These are phyloP conservation scores for Hamigera avellanea DNA, from an alignment of 495 filamentous ascomycete genomes.

Conservation along the genomic window DNA sequence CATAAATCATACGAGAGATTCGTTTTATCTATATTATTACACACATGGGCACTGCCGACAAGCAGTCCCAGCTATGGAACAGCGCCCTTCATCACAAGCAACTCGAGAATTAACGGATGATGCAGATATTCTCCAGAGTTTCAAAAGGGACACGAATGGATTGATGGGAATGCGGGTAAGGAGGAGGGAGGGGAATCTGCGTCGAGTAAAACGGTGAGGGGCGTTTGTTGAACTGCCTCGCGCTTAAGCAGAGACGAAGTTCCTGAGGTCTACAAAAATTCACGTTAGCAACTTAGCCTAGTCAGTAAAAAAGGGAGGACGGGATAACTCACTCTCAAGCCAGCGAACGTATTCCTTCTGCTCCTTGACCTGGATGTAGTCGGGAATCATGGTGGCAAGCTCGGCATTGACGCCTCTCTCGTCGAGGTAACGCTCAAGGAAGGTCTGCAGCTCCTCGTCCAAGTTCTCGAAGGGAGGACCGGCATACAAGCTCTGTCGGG, in stretches of 20 bases:
- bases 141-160: too few species aligned
- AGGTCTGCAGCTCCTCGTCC: slow-evolving; percentile 86
- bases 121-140: too few species aligned
- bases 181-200: slow-evolving; percentile 1
- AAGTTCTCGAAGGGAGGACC: slow-evolving; percentile 90
- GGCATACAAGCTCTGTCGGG: slow-evolving; percentile 67
- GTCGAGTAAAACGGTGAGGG: slow-evolving; percentile 1
- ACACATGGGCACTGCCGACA: not conserved
- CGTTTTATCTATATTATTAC: slow-evolving; percentile 1
- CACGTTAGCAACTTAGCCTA: slow-evolving; percentile 7
- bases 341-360: slow-evolving; percentile 93
- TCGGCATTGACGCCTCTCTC: slow-evolving; percentile 84
- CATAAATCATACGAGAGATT: not conserved
- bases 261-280: slow-evolving; percentile 47
- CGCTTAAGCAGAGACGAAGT: slow-evolving; percentile 56
- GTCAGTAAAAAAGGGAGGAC: not conserved
- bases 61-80: not conserved
- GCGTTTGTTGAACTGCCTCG: too few species aligned
- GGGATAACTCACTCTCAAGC: slow-evolving; percentile 57
- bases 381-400: slow-evolving; percentile 81
- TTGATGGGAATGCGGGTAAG: too few species aligned
- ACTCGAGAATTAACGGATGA: not conserved
- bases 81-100: not conserved
- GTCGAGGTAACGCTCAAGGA: slow-evolving; percentile 89
- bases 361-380: slow-evolving; percentile 98